Evolutionary conservation across 2,329 filamentous ascomycete species (phyloP).

Genomic region (Monosporascus sp.): DNA sequence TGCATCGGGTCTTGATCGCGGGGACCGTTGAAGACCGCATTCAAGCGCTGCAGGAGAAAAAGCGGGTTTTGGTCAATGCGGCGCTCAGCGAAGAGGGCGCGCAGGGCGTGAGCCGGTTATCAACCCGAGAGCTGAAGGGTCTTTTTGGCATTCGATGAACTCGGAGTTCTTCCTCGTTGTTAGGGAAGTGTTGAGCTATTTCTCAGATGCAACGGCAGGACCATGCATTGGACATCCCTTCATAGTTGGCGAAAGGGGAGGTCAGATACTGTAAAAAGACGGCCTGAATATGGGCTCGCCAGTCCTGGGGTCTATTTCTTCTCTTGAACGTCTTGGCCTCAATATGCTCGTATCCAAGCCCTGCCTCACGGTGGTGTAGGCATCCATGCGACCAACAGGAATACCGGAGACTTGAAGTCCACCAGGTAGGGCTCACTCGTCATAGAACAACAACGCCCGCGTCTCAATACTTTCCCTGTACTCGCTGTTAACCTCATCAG

Average conservation of each 20-base stretch:
- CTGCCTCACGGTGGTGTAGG: too few relatives aligned
- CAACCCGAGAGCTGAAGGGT: constrained; percentile 10
- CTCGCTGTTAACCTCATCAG: constrained; percentile 33
- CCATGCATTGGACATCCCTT: too few relatives aligned
- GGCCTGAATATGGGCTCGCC: too few relatives aligned
- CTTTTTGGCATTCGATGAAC: constrained; percentile 11
- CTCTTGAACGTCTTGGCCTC: too few relatives aligned
- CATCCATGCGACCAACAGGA: too few relatives aligned
- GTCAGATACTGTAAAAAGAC: too few relatives aligned
- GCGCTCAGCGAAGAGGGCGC: constrained; percentile 20
- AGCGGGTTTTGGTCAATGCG: constrained; percentile 53
- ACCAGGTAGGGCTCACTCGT: constrained; percentile 4
- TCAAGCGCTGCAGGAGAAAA: constrained; percentile 62
- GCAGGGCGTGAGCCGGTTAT: constrained; percentile 6
- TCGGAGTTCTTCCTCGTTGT: background rate
- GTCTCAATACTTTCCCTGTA: constrained; percentile 53
- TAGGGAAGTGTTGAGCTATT: background rate
- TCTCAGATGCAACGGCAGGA: too few relatives aligned
- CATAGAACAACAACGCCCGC: constrained; percentile 46
- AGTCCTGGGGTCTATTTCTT: too few relatives aligned
- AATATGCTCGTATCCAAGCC: too few relatives aligned
- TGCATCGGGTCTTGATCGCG: constrained; percentile 62
- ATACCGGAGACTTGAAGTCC: background rate
- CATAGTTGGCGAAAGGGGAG: too few relatives aligned
- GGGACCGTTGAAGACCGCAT: constrained; percentile 72